phyloP scores from a whole-genome alignment of 345 rosid genomes.

The Arabis hirsuta region DNA sequence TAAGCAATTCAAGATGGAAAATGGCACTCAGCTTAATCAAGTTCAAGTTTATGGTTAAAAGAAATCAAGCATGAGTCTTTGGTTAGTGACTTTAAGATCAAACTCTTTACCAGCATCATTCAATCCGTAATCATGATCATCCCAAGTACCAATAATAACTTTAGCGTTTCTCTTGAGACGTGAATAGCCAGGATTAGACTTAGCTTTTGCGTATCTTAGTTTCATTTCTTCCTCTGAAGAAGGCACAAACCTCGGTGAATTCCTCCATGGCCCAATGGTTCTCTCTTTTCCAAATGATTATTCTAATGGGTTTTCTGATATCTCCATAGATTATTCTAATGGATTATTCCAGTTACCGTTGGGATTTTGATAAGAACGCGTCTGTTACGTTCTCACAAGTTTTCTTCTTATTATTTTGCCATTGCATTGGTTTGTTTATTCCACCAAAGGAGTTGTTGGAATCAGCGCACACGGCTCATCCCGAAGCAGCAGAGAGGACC shows the following conservation, averaged over 20 bases:
- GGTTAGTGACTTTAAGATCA: conserved; percentile 60
- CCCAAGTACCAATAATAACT: conserved; percentile 88
- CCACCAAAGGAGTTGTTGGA: too few relatives aligned
- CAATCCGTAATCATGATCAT: conserved; percentile 87
- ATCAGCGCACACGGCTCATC: too few relatives aligned
- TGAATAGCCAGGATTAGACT: conserved; percentile 65
- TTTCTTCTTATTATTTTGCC: too few relatives aligned
- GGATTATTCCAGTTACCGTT: conserved; percentile 48
- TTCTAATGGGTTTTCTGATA: conserved; percentile 56
- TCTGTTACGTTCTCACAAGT: too few relatives aligned
- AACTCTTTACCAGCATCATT: conserved; percentile 93
- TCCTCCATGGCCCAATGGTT: conserved; percentile 86
- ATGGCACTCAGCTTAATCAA: conserved; percentile 1
- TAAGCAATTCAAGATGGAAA: neutral
- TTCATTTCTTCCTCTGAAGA: conserved; percentile 65
- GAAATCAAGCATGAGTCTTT: conserved; percentile 82
- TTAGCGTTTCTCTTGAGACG: conserved; percentile 54
- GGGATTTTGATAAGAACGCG: neutral
- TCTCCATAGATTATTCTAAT: conserved; percentile 64
- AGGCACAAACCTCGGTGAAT: conserved; percentile 72
- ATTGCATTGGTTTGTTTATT: too few relatives aligned
- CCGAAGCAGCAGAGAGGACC: too few relatives aligned
- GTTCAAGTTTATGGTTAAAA: conserved; percentile 1
- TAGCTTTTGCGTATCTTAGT: conserved; percentile 54
- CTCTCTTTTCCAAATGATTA: conserved; percentile 64